Conservation (phyloP, 2,329 filamentous ascomycete genomes). For the Fusarium circinatum region DNA sequence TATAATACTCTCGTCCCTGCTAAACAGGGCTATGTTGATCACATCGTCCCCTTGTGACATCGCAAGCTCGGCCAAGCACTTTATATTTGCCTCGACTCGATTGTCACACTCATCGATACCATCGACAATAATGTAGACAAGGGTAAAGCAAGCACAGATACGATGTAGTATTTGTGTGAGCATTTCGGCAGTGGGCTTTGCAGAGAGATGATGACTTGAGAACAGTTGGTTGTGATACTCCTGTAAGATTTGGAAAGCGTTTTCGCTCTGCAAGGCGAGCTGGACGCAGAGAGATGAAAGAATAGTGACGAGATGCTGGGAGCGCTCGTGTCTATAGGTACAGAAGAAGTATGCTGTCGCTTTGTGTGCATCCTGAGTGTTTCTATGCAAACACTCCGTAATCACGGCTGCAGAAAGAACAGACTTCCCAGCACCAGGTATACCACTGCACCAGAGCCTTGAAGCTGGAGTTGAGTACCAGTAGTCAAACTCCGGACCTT, state of each 20-base stretch:
- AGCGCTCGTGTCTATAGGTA: background rate
- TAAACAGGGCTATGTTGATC: conserved; percentile 9
- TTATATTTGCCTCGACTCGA: background rate
- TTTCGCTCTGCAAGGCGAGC: background rate
- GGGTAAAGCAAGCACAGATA: background rate
- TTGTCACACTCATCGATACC: background rate
- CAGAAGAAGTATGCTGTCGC: background rate
- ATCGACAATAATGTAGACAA: background rate
- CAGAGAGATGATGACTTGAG: background rate
- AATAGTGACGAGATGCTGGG: background rate
- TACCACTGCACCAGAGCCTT: background rate
- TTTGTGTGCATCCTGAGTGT: background rate
- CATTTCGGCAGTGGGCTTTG: background rate
- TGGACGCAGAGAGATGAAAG: background rate
- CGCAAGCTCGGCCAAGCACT: background rate
- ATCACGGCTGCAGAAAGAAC: background rate
- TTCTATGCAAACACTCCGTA: background rate
- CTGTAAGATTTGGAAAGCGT: background rate
- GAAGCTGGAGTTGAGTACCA: background rate
- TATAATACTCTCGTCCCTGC: conserved; percentile 10
- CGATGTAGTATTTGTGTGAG: background rate
- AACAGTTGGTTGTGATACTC: background rate
- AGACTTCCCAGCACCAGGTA: background rate
- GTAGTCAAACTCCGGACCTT: background rate
- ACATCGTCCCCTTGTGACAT: background rate